phyloP scores from a whole-genome alignment of 805 yeast species.

The Kazachstania africana region DNA sequence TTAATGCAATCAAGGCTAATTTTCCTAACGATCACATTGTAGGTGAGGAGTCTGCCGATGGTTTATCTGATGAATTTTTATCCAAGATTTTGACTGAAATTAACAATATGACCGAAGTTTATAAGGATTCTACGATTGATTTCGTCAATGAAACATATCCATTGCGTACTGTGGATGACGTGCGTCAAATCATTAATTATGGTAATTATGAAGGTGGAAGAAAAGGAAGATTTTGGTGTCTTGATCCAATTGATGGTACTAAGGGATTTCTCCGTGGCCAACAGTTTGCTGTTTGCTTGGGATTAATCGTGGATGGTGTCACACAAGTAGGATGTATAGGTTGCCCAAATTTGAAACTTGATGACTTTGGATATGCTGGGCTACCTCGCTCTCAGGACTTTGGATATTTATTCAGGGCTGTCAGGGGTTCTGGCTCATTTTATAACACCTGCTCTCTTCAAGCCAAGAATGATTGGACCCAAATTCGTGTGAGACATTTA shows the following conservation, averaged over 20 bases:
- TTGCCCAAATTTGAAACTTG: constrained; percentile 69
- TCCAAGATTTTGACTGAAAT: constrained; percentile 50
- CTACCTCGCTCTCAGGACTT: constrained; percentile 19
- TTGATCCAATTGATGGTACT: constrained; percentile 98
- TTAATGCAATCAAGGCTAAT: constrained; percentile 63
- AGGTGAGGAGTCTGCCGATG: constrained; percentile 84
- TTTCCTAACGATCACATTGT: constrained; percentile 83
- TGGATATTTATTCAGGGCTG: constrained; percentile 26
- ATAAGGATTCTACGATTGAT: constrained; percentile 20
- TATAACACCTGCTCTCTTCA: constrained; percentile 20
- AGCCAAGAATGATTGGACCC: constrained; percentile 31
- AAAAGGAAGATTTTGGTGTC: constrained; percentile 84
- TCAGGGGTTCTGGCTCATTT: constrained; percentile 26
- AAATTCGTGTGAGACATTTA: constrained; percentile 38
- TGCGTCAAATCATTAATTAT: constrained; percentile 58
- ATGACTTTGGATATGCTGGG: constrained; percentile 28
- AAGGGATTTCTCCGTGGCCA: constrained; percentile 93
- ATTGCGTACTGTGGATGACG: constrained; percentile 35
- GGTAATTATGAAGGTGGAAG: constrained; percentile 76
- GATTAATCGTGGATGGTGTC: constrained; percentile 72
- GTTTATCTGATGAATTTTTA: constrained; percentile 40
- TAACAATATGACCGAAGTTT: constrained; percentile 37
- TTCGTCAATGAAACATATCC: constrained; percentile 12
- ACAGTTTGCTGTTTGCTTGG: constrained; percentile 93
- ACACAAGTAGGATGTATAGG: constrained; percentile 90